Evolutionary conservation across 257 asterid species (phyloP), one percentile per base, ranked within the genome.

Genomic region (Phtheirospermum japonicum): DNA sequence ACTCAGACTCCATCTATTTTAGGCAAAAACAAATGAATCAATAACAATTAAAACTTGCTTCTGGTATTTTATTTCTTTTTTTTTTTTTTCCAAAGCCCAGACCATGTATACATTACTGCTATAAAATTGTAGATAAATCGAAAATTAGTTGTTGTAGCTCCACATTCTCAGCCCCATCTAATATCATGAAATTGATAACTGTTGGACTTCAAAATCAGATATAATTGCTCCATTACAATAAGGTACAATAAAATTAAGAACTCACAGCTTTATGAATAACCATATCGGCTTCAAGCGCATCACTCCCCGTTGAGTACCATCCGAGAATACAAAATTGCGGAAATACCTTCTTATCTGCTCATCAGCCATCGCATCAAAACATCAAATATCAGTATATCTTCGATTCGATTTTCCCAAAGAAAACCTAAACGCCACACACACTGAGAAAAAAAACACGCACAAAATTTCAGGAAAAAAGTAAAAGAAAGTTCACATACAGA

Each of bases 271-370:
- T 89, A 79, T 89, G 97, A 69, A 89, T 86, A 53, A 76, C 72
- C 99, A 92, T 86, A 78, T 92, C 99, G 2, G 86, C 74, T 67
- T 92, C 99, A 20, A 77, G 80, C 1, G 95, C 99, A 66, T 92
- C 99, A 71, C 91, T 86, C 53, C 99, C 97, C 19, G 90, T 86
- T 34, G 99, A 92, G 77, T 92, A 92, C 99, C 99, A 92, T 69
- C 99, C 99, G 19, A 92, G 80, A 9, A 87, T 72, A 63, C 89
- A 92, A 68, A 85, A 92, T 57, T 89, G 78, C 8, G 99, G 97
- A 56, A 86, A 92, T 67, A 92, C 97, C 82, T 92, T 92, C 82
- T 92, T 89, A 82, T 89, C 97, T 92, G 91, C 71, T 50, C 75
- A 77, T 16, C 36, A 23, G n/a, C n/a, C n/a, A n/a, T n/a, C n/a